Conservation (phyloP, 108 stramenopile species). For the Nannochloropsis salina region DNA sequence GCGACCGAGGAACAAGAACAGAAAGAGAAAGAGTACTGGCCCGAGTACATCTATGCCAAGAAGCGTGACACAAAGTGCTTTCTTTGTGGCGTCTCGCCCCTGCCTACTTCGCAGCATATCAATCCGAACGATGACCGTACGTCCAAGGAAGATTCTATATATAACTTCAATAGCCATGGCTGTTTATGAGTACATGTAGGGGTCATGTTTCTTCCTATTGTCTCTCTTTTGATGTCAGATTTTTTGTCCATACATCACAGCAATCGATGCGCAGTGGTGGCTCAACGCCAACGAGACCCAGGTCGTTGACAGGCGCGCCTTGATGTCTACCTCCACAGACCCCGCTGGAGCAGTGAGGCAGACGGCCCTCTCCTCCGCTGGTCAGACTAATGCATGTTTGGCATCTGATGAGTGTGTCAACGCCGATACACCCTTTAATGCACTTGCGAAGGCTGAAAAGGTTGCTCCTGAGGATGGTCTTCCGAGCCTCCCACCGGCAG, state of each 20-base stretch:
- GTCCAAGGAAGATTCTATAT: neutral
- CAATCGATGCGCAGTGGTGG: neutral
- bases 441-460: neutral
- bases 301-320: neutral
- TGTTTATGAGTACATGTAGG: too few species aligned
- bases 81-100: neutral
- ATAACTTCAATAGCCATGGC: too few species aligned
- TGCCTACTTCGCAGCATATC: neutral
- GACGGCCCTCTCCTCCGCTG: neutral
- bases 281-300: neutral
- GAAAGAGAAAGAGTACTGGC: neutral
- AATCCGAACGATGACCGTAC: neutral
- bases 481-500: neutral
- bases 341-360: neutral
- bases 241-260: neutral
- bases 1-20: neutral
- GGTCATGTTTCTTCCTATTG: neutral
- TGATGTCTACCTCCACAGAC: neutral
- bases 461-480: neutral
- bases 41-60: neutral
- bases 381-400: neutral
- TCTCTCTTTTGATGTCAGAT: neutral
- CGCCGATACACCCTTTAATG: neutral
- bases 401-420: neutral
- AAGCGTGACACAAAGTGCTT: neutral